Evolutionary conservation across 164 flowering plant species (phyloP), one percentile per base, ranked within the genome.

Genomic region (Chloranthus sessilifolius): DNA sequence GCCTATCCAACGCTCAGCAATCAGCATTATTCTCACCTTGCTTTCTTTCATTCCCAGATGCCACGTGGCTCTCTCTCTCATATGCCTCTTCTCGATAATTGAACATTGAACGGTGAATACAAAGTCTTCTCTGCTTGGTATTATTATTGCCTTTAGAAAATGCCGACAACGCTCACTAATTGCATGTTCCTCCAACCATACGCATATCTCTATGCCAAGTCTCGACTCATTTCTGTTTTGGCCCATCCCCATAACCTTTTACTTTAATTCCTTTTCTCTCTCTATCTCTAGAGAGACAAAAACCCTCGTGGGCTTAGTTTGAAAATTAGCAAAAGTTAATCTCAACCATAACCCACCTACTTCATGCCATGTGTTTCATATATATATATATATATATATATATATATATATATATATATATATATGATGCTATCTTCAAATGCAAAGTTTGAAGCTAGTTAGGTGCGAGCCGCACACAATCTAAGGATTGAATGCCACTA

Each of bases 81-180:
- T n/a, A n/a, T n/a, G n/a, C n/a, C n/a, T n/a, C n/a, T n/a, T n/a
- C n/a, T n/a, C n/a, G n/a, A n/a, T n/a, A n/a, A n/a, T 48, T 7
- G 21, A 47, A 40, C 20, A 47, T 35, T 47, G 53, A 50, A 42
- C 9, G 35, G 31, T 22, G 26, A 40, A 25, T 42, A 25, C 42
- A 10, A 25, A 43, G 56, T 43, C 56, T 20, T 51, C 50, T 35
- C 19, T n/a, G n/a, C 27, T 33, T 42, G 28, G 29, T 34, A 55
- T 61, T 61, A 55, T 61, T 61, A 49, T 47, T 60, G 58, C 58
- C 50, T 47, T 48, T 61, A 52, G 43, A 45, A 58, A 61, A 62
- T 62, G 60, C 71, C 71, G 60, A 67, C 71, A 58, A 36, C 43
- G 44, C 35, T 49, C 53, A 40, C 66, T 49, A 24, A 52, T 52